These are phyloP conservation scores for Cryptosporidium sp. DNA, from an alignment of 169 alveolate species.

Conservation along the genomic window DNA sequence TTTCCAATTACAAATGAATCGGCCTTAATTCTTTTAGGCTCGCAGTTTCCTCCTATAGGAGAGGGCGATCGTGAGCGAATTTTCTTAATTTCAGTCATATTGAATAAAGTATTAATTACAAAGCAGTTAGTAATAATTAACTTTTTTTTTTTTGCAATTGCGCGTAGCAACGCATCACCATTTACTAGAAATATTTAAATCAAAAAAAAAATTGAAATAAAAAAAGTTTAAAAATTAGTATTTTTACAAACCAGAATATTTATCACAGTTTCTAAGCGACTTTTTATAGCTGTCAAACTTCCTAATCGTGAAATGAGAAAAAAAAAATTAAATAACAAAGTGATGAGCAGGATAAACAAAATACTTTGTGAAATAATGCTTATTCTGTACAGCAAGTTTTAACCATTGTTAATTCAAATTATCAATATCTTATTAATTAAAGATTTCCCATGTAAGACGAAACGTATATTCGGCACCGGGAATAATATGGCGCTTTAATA, in stretches of 20 bases:
- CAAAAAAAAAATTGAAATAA: neutral
- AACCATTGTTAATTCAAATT: neutral
- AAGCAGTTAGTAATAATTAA: neutral
- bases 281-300: too few relatives aligned
- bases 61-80: constrained; percentile 62
- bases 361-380: neutral
- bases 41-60: constrained; percentile 27
- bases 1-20: neutral
- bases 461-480: constrained; percentile 53
- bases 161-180: neutral
- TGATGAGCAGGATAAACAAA: neutral
- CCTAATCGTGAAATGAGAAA: neutral
- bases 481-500: constrained; percentile 18
- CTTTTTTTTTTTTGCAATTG: neutral
- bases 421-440: constrained; percentile 2
- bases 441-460: constrained; percentile 72
- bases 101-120: neutral
- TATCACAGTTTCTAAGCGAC: neutral
- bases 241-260: neutral
- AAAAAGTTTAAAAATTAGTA: too few relatives aligned
- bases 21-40: constrained; percentile 14
- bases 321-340: too few relatives aligned
- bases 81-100: constrained; percentile 50
- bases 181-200: neutral
- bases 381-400: neutral